Evolutionary conservation across 176 grass and related monocot species (phyloP).

Genomic region (Bromus sterilis): DNA sequence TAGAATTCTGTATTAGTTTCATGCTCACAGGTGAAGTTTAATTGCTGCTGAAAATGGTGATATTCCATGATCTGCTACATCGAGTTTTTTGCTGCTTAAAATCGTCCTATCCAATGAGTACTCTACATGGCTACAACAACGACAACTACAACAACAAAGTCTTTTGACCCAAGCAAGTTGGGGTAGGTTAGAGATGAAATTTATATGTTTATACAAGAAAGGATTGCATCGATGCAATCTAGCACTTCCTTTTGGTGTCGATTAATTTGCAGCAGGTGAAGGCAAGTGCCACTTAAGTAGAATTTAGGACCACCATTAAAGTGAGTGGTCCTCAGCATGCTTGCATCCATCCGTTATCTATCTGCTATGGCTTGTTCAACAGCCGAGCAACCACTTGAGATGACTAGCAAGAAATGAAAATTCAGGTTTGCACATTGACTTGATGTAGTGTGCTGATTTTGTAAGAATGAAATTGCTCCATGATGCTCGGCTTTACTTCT

Average conservation of each 20-base stretch:
- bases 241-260: slow-evolving; percentile 5
- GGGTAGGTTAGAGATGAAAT: too few species aligned
- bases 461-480: slow-evolving; percentile 30
- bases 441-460: slow-evolving; percentile 1
- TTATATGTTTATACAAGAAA: not conserved
- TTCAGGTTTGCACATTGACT: slow-evolving; percentile 35
- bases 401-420: slow-evolving; percentile 21
- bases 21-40: not conserved
- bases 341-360: not conserved
- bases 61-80: slow-evolving; percentile 13
- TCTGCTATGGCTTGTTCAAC: slow-evolving; percentile 3
- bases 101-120: slow-evolving; percentile 11
- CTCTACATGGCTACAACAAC: not conserved
- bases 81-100: slow-evolving; percentile 1
- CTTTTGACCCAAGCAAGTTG: too few species aligned
- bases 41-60: not conserved
- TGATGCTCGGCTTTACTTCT: slow-evolving; percentile 30
- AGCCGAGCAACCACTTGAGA: slow-evolving; percentile 25
- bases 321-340: slow-evolving; percentile 22
- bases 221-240: slow-evolving; percentile 13
- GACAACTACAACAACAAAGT: too few species aligned
- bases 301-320: slow-evolving; percentile 34
- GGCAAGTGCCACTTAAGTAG: slow-evolving; percentile 9
- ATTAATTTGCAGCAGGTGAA: slow-evolving; percentile 20
- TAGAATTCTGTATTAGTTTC: not conserved